phyloP scores from a whole-genome alignment of 805 yeast species.

The Ogataea dorogensis region DNA sequence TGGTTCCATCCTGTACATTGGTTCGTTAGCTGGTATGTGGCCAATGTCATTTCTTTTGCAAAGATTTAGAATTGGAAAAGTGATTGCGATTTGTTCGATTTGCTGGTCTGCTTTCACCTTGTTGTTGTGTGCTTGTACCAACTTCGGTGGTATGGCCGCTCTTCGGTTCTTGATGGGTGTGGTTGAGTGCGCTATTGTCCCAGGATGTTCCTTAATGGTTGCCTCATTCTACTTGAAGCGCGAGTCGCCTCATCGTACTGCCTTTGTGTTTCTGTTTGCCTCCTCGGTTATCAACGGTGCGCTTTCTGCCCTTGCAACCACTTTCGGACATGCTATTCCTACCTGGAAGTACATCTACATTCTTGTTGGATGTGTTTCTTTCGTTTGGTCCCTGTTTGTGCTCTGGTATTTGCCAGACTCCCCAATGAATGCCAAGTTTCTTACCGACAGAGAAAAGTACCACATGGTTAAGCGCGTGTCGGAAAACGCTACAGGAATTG shows the following conservation, averaged over 20 bases:
- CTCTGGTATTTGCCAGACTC: slow-evolving; percentile 53
- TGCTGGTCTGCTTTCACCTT: slow-evolving; percentile 45
- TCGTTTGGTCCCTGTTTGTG: slow-evolving; percentile 48
- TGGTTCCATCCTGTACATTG: slow-evolving; percentile 52
- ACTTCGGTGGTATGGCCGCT: slow-evolving; percentile 43
- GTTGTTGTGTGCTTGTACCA: slow-evolving; percentile 41
- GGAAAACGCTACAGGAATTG: slow-evolving; percentile 24
- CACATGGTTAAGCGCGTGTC: slow-evolving; percentile 34
- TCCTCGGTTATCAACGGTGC: slow-evolving; percentile 35
- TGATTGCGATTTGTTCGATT: slow-evolving; percentile 35
- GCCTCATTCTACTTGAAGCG: slow-evolving; percentile 51
- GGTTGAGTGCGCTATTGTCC: slow-evolving; percentile 52
- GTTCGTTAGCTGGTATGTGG: slow-evolving; percentile 43
- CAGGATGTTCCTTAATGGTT: slow-evolving; percentile 51
- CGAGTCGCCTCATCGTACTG: slow-evolving; percentile 43
- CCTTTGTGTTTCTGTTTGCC: slow-evolving; percentile 42
- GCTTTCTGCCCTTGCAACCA: slow-evolving; percentile 32
- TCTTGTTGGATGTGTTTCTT: slow-evolving; percentile 58
- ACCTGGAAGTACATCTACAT: slow-evolving; percentile 63
- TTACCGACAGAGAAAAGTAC: slow-evolving; percentile 35
- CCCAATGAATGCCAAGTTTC: slow-evolving; percentile 46
- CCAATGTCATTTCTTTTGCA: slow-evolving; percentile 43
- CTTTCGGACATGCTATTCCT: slow-evolving; percentile 13
- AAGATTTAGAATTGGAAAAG: slow-evolving; percentile 39
- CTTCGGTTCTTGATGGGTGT: slow-evolving; percentile 48